Conservation (phyloP, 1,284 basidiomycete genomes). For the Psilocybe mexicana region DNA sequence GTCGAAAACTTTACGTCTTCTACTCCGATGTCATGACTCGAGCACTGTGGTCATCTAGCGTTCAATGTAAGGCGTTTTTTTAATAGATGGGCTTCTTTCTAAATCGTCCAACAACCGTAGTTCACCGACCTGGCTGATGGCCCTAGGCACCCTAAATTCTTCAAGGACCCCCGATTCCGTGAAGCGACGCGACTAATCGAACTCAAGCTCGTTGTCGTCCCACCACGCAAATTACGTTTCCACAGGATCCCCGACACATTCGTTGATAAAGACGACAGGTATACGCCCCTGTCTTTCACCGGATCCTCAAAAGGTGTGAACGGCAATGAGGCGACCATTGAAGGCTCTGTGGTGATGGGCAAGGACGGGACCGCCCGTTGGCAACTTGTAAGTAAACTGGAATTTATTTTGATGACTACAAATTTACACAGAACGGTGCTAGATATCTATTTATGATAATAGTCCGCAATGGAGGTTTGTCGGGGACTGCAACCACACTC, state of each 20-base stretch:
- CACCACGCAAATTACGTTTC: conserved; percentile 31
- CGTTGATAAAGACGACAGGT: conserved; percentile 13
- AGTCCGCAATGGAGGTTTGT: conserved; percentile 57
- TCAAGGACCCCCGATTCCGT: conserved; percentile 54
- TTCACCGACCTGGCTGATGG: conserved; percentile 37
- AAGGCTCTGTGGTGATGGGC: conserved; percentile 59
- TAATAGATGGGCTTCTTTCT: background rate
- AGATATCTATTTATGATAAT: conserved; percentile 53
- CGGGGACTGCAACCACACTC: background rate
- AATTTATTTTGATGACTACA: conserved; percentile 28
- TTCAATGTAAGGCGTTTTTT: conserved; percentile 54
- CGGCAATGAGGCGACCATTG: conserved; percentile 47
- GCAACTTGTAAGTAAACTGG: conserved; percentile 49
- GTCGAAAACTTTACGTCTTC: conserved; percentile 22
- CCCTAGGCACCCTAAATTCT: conserved; percentile 50
- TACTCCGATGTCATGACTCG: background rate
- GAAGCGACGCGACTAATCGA: conserved; percentile 66
- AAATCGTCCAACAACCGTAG: conserved; percentile 26
- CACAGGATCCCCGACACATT: conserved; percentile 16
- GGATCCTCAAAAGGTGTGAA: conserved; percentile 49
- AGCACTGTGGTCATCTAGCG: conserved; percentile 33
- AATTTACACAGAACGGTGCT: conserved; percentile 8
- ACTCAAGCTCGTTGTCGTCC: conserved; percentile 51
- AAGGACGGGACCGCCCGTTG: conserved; percentile 56
- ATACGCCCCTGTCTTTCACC: conserved; percentile 53